Conservation (phyloP, 441 rosid genomes). For the Bocquillonia castaneifolia region DNA sequence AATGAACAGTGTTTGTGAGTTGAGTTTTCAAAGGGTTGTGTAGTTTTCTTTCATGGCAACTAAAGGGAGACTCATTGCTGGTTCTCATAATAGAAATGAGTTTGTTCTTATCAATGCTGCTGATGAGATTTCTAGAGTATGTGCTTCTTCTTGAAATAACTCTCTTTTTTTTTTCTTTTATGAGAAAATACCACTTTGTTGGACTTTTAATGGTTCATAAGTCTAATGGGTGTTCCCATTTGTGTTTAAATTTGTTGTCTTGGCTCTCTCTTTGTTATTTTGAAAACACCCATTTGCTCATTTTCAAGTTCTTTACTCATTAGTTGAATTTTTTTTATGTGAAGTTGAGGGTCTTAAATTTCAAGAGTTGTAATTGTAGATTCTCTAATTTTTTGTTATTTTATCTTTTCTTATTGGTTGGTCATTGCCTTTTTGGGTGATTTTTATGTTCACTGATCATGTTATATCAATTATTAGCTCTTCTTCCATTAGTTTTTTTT, state of each 20-base stretch:
- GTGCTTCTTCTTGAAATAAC: conserved; percentile 15
- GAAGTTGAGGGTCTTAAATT: background rate
- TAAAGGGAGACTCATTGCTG: conserved; percentile 84
- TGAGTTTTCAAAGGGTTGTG: conserved; percentile 25
- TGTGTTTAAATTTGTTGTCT: background rate
- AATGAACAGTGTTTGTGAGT: conserved; percentile 23
- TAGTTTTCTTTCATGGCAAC: conserved; percentile 52
- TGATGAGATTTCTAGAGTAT: conserved; percentile 73
- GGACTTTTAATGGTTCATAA: conserved; percentile 3
- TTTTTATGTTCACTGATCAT: background rate
- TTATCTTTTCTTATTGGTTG: background rate
- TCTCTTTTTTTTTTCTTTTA: background rate
- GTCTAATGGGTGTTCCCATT: conserved; percentile 7
- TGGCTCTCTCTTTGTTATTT: background rate
- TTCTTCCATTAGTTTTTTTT: background rate
- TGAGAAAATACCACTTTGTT: background rate
- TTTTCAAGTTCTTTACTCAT: background rate
- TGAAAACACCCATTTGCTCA: conserved; percentile 10
- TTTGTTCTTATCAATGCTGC: conserved; percentile 92
- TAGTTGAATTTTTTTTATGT: background rate
- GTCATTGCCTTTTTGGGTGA: background rate
- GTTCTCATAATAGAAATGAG: conserved; percentile 96
- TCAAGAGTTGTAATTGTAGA: background rate
- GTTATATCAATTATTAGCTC: background rate
- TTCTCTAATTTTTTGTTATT: background rate